Conservation (phyloP, 495 filamentous ascomycete genomes). For the Sordaria brevicollis region DNA sequence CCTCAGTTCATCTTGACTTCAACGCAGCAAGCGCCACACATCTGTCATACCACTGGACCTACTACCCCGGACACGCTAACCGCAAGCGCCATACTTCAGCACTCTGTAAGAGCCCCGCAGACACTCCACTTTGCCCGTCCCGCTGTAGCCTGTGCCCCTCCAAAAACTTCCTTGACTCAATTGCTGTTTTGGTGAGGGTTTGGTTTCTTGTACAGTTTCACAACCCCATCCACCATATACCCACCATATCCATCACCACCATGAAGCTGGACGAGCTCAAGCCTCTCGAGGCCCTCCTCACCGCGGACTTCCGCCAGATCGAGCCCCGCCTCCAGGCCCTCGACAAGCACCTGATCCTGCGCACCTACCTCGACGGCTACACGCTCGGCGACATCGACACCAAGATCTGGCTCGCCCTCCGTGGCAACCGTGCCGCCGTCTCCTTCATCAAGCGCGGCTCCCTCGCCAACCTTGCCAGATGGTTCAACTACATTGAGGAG, state of each 20-base stretch:
- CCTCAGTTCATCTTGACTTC: background rate
- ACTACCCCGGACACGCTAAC: background rate
- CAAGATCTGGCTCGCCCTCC: conserved; percentile 74
- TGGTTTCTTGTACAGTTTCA: background rate
- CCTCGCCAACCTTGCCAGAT: conserved; percentile 70
- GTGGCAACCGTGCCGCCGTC: conserved; percentile 74
- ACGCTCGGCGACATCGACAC: conserved; percentile 66
- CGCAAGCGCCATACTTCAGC: background rate
- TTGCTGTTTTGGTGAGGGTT: background rate
- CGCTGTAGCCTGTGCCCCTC: conserved; percentile 19
- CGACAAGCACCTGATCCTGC: conserved; percentile 76
- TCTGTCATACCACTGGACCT: background rate
- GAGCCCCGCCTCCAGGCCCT: conserved; percentile 67
- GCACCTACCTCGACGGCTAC: conserved; percentile 81
- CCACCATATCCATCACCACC: background rate
- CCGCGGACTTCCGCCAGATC: conserved; percentile 67
- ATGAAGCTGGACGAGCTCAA: conserved; percentile 45
- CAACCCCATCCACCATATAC: background rate
- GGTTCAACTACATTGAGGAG: conserved; percentile 83
- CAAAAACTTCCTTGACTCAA: conserved; percentile 22
- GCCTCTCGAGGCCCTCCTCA: conserved; percentile 37
- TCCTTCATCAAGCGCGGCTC: conserved; percentile 68
- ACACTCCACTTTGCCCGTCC: background rate
- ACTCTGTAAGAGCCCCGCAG: background rate
- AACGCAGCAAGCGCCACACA: background rate